Evolutionary conservation across 2,329 filamentous ascomycete species (phyloP).

Genomic region (Cladosporium sp.): DNA sequence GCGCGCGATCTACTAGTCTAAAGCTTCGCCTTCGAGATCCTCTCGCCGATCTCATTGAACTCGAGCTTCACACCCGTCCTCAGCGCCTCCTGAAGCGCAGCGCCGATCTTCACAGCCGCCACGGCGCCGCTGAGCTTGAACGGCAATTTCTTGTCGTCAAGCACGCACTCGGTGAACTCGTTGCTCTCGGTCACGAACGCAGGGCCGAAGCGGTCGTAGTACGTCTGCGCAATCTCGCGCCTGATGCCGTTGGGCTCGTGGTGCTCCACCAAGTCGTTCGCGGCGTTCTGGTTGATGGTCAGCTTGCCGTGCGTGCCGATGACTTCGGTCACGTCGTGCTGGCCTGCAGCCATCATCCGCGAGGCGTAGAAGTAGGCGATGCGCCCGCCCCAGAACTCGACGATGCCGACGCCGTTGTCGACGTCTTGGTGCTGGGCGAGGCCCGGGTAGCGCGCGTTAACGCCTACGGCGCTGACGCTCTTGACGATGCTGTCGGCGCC

Average conservation of each 20-base stretch:
- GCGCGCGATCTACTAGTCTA: neutral
- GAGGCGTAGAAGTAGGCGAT: constrained; percentile 49
- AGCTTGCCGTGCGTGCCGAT: constrained; percentile 44
- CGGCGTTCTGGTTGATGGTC: constrained; percentile 37
- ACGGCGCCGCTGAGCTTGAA: constrained; percentile 38
- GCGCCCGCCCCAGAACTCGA: constrained; percentile 47
- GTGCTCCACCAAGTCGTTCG: constrained; percentile 37
- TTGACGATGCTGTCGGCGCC: constrained; percentile 39
- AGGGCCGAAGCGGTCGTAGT: constrained; percentile 43
- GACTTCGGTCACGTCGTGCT: constrained; percentile 47
- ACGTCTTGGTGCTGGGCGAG: constrained; percentile 43
- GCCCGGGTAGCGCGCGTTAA: constrained; percentile 39
- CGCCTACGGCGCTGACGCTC: constrained; percentile 29
- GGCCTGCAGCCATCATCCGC: constrained; percentile 45
- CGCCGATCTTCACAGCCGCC: constrained; percentile 41
- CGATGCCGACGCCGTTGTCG: constrained; percentile 47
- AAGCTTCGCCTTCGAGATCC: constrained; percentile 18
- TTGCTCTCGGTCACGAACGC: constrained; percentile 44
- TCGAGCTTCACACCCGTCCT: constrained; percentile 57
- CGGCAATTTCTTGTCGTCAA: constrained; percentile 41
- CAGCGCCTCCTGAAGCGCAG: constrained; percentile 58
- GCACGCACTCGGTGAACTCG: constrained; percentile 40
- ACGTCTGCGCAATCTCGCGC: constrained; percentile 41
- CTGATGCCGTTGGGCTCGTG: constrained; percentile 38
- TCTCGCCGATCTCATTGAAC: constrained; percentile 34